Evolutionary conservation across 73 alveolate species (phyloP).

Genomic region (Tetrahymena malaccensis): DNA sequence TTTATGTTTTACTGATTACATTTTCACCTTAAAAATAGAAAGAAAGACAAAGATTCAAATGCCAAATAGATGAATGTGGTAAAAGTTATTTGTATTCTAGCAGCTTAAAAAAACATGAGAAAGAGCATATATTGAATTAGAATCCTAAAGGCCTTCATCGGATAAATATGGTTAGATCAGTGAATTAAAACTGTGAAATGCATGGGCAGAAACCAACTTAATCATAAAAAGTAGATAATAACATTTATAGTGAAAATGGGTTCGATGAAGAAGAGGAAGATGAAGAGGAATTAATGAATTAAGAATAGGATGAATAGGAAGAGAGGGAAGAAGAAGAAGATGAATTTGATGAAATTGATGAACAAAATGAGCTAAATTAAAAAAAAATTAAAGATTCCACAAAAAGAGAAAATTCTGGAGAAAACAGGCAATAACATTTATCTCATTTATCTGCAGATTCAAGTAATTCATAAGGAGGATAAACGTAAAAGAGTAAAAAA

Average conservation of each 20-base stretch:
- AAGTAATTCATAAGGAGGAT: not conserved
- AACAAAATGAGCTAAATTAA: not conserved
- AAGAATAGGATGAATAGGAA: not conserved
- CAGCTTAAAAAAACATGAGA: conserved; percentile 29
- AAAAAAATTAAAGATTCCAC: not conserved
- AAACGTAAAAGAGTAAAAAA: not conserved
- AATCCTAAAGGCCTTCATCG: not conserved
- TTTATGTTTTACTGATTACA: not conserved
- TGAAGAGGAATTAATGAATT: not conserved
- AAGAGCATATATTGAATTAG: not conserved
- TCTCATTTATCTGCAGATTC: not conserved
- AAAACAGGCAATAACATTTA: not conserved
- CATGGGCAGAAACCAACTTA: not conserved
- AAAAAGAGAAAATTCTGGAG: not conserved
- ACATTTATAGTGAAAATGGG: not conserved
- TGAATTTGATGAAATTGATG: not conserved
- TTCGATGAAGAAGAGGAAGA: not conserved
- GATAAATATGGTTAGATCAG: not conserved
- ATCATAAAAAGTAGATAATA: not conserved
- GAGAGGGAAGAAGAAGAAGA: not conserved
- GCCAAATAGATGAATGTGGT: conserved; percentile 25
- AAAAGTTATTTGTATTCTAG: conserved; percentile 22
- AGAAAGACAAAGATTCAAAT: conserved; percentile 4
- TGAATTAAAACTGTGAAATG: not conserved
- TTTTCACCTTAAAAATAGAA: not conserved